These are phyloP conservation scores for Cryptomeria japonica DNA, from an alignment of 75 land plant species.

Conservation along the genomic window DNA sequence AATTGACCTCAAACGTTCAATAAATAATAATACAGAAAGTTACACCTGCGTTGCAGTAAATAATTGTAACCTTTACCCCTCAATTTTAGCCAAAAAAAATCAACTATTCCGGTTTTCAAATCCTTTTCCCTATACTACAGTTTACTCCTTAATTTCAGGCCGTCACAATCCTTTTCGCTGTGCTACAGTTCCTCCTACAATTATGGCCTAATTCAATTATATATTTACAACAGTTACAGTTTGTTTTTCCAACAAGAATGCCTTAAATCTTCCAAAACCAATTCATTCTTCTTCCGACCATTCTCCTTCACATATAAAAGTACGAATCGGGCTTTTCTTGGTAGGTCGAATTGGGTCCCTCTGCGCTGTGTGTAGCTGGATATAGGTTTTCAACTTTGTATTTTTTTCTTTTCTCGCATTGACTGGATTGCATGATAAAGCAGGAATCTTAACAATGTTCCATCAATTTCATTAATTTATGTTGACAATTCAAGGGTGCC, in stretches of 20 bases:
- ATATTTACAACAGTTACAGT: neutral
- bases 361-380: neutral
- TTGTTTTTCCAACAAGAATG: neutral
- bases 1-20: too few relatives aligned
- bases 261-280: neutral
- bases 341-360: slow-evolving; percentile 6
- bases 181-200: neutral
- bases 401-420: neutral
- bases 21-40: too few relatives aligned
- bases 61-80: neutral
- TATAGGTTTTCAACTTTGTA: neutral
- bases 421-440: neutral
- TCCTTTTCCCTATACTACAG: neutral
- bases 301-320: neutral
- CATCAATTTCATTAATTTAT: neutral
- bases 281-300: neutral
- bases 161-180: neutral
- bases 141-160: neutral
- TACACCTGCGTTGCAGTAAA: neutral
- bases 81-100: neutral
- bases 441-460: neutral
- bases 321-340: neutral
- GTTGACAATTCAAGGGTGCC: neutral
- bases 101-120: neutral
- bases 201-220: neutral